Evolutionary conservation across 345 rosid genomes (phyloP), one percentile per base, ranked within the genome.

Genomic region (Cardamine occulta): DNA sequence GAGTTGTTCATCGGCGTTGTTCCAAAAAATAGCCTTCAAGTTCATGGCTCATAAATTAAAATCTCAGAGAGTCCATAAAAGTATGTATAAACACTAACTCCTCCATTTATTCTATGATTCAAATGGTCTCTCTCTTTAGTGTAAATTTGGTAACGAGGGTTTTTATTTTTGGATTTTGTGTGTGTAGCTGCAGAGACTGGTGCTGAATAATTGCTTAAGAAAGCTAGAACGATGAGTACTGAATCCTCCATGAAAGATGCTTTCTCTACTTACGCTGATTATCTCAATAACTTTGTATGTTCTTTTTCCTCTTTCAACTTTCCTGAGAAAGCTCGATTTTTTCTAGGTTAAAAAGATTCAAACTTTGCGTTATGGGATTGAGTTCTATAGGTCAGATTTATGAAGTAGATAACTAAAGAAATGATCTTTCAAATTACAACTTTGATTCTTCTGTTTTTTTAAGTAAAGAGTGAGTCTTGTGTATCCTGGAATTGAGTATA

Each of bases 261-360:
- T 4, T 91, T 91, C 70, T 66, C 83, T 54, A 49, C 67, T 1
- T 83, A 89, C 77, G 86, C 90, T 44, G 90, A 85, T 18, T 83
- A 83, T 75, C 91, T 91, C 75, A 91, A 91, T 34, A 64, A 79
- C 65, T 89, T 89, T 2, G 97, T 91, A 80, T 64, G 60, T 53
- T 60, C n/a, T n/a, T 59, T 47, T 6, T 14, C 31, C 14, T 42
- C 17, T 52, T 24, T 10, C 8, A 19, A 19, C 13, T 31, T 32
- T 54, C 52, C 47, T 6, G 18, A 2, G 40, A 32, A 42, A 4
- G 35, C n/a, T 70, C 29, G 2, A 61, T 53, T 0, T 1, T 72
- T 51, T 58, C 5, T 15, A 39, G 49, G 53, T 74, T 51, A 6
- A 44, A 28, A 66, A 67, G 58, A 5, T 69, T 34, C 31, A n/a